A percentile compares a stretch with the other conserved stretches of the same genome.
These are phyloP conservation scores for Calonectria pauciramosa DNA, from an alignment of 2,329 filamentous ascomycete genomes.

Conservation along the genomic window DNA sequence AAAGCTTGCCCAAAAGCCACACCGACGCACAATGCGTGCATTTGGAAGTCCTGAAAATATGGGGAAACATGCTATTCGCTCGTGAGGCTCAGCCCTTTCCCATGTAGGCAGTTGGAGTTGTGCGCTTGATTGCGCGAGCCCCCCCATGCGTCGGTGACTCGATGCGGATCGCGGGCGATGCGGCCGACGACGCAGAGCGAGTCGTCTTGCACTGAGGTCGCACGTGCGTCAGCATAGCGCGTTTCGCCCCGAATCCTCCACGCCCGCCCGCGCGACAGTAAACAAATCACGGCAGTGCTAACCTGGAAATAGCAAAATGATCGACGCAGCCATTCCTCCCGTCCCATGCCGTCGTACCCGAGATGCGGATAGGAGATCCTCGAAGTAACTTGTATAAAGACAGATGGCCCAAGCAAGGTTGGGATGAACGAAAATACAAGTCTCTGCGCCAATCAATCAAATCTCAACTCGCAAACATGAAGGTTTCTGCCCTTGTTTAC, in stretches of 20 bases:
- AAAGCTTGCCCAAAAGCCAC: neutral
- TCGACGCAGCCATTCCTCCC: neutral
- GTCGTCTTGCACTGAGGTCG: neutral
- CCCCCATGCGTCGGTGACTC: neutral
- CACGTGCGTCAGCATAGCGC: slow-evolving; percentile 8
- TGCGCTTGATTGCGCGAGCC: neutral
- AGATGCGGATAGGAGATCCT: neutral
- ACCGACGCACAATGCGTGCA: neutral
- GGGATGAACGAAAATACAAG: neutral
- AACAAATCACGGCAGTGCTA: neutral
- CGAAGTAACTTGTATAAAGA: neutral
- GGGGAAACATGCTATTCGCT: slow-evolving; percentile 2
- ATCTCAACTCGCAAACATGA: slow-evolving; percentile 33
- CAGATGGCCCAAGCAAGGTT: neutral
- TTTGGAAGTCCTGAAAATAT: neutral
- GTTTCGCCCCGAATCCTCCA: slow-evolving; percentile 5
- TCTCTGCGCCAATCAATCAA: neutral
- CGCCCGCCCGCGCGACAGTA: neutral
- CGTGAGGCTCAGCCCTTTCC: neutral
- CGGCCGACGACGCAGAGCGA: neutral
- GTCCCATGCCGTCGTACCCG: slow-evolving; percentile 1
- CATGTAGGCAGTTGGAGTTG: neutral
- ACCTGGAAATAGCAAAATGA: neutral
- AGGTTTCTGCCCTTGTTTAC: slow-evolving; percentile 31
- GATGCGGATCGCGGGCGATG: neutral